Evolutionary conservation across 305 asterid genomes (phyloP), one percentile per base, ranked within the genome.

Genomic region (Fraxinus greggii): DNA sequence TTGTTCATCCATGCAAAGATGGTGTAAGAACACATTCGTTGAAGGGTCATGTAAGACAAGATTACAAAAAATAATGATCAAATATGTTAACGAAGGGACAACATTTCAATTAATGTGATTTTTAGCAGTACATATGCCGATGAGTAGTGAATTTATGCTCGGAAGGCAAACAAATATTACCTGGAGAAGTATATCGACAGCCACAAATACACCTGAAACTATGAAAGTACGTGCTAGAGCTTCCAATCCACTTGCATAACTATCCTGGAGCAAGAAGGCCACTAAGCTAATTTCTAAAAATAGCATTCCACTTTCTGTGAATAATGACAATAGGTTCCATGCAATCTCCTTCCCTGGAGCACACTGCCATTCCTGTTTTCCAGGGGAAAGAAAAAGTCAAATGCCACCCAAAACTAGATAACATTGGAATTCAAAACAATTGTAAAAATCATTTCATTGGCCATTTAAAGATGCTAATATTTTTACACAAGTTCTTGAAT

Each of bases 321-420:
- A 86, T 63, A 93, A 81, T 2, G 98, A 91, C 86, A 95, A 83
- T 28, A 94, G 84, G 84, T 92, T 91, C 98, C 97, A 95, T 69
- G 92, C 83, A 83, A 86, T 83, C 17, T 82, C 89, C 90, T 87
- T 95, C 82, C 87, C 97, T 84, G 94, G 88, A 26, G 84, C 82
- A 85, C 99, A 95, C 78, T 92, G 94, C 99, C 99, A 95, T 78
- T 86, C 96, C 98, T 95, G 90, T 72, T 82, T 77, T 84, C 76
- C n/a, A 76, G 75, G 75, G 42, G 3, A 40, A 85, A 10, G n/a
- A 9, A 72, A 72, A 3, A 56, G 77, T 54, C 69, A 84, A 72
- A 38, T 26, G 77, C 23, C 56, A 42, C 26, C 19, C 48, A 33
- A 28, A 42, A 65, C 72, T 5, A 73, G 67, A 80, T n/a, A 23